Conservation (phyloP, 1,284 basidiomycete genomes). For the Neotropicomus parvogracilis region DNA sequence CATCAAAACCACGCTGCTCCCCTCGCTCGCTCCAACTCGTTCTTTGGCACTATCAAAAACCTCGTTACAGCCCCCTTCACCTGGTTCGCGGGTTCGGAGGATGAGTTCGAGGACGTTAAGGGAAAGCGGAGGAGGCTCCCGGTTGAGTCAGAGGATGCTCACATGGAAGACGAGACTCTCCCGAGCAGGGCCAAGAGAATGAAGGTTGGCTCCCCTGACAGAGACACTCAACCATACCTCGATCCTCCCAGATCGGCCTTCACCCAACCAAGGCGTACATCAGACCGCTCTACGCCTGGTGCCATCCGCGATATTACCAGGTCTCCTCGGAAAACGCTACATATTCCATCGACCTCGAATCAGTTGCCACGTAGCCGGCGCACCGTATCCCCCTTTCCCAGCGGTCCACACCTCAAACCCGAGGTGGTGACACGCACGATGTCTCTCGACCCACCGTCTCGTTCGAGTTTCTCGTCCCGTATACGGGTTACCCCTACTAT, state of each 20-base stretch:
- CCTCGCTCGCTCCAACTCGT: conserved; percentile 47
- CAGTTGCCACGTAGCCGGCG: conserved; percentile 35
- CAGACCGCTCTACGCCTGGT: conserved; percentile 1
- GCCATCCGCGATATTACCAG: conserved; percentile 15
- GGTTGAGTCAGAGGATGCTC: conserved; percentile 32
- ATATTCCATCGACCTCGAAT: conserved; percentile 30
- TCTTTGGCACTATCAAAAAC: conserved; percentile 57
- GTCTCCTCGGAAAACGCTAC: conserved; percentile 30
- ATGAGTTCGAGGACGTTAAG: conserved; percentile 44
- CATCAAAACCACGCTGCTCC: conserved; percentile 24
- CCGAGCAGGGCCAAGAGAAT: conserved; percentile 48
- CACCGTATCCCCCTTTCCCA: conserved; percentile 40
- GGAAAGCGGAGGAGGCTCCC: conserved; percentile 50
- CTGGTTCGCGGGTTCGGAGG: conserved; percentile 51
- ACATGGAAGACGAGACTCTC: conserved; percentile 28
- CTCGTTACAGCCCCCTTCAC: conserved; percentile 60
- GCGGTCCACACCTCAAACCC: conserved; percentile 25
- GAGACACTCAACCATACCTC: conserved; percentile 41
- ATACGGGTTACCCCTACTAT: conserved; percentile 20
- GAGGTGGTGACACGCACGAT: conserved; percentile 49
- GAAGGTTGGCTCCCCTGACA: conserved; percentile 49
- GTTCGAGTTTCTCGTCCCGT: conserved; percentile 28
- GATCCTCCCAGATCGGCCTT: conserved; percentile 53
- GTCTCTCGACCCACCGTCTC: conserved; percentile 56
- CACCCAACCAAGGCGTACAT: conserved; percentile 28